Evolutionary conservation across 2,329 filamentous ascomycete genomes (phyloP).

Genomic region (Geosmithia flava): DNA sequence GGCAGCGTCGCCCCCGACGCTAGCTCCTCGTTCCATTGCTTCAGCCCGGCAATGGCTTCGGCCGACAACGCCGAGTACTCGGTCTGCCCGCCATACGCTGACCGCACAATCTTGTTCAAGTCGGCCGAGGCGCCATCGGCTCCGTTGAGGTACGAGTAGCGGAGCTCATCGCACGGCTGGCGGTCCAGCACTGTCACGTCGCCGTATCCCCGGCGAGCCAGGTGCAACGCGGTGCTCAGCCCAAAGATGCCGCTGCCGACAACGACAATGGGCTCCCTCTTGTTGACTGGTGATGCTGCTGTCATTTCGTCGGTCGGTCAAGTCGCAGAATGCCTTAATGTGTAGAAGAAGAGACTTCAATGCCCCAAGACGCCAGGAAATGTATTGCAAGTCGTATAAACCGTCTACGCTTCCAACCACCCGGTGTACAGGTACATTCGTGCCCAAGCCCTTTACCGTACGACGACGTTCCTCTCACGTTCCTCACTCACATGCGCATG

Average conservation of each 20-base stretch:
- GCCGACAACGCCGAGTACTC: slow-evolving; percentile 32
- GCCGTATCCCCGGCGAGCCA: slow-evolving; percentile 25
- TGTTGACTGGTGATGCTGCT: not conserved
- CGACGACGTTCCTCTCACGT: no score
- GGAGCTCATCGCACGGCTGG: slow-evolving; percentile 24
- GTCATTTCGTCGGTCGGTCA: no score
- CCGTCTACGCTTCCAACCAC: no score
- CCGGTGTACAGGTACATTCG: no score
- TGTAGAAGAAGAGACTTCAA: no score
- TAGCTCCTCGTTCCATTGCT: slow-evolving; percentile 30
- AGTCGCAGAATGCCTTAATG: no score
- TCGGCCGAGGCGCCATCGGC: slow-evolving; percentile 30
- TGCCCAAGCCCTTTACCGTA: no score
- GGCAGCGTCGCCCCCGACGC: slow-evolving; percentile 15
- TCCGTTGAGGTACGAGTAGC: slow-evolving; percentile 26
- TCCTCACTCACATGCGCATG: no score
- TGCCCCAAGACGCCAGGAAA: no score
- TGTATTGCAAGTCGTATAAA: no score
- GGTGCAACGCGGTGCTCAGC: slow-evolving; percentile 19
- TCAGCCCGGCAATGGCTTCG: slow-evolving; percentile 28
- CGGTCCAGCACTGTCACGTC: slow-evolving; percentile 35
- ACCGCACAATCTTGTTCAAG: slow-evolving; percentile 23
- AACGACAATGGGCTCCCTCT: slow-evolving; percentile 7
- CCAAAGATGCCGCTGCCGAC: slow-evolving; percentile 18
- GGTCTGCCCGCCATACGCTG: slow-evolving; percentile 25